Base-by-base conservation (phyloP, 768 basidiomycete genomes). In the Lentinus brumalis region DNA sequence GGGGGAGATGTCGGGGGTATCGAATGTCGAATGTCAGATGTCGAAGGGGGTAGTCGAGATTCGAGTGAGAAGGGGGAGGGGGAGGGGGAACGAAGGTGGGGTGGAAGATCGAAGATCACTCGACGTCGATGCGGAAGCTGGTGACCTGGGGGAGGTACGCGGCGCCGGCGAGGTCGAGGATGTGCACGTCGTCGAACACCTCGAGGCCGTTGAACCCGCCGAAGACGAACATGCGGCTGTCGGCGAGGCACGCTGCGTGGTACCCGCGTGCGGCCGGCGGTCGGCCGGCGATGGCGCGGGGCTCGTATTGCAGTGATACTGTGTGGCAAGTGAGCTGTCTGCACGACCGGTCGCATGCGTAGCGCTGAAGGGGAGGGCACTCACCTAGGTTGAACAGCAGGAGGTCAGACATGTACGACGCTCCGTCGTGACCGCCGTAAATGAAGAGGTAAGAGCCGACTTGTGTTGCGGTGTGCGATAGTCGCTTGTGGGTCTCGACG, bases 361-460 rank as follows among this genome's bases (percentile, higher is more conserved):
- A 11, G 35, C 11, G 41, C 18, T 12, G 7, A 40, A n/a, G 9
- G 6, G 29, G 12, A n/a, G 31, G 59, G 6, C 11, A 90, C 93
- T 35, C 62, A 94, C 95, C 91, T 39, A 98, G 86, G 69, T 97
- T 95, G 74, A 94, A 94, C 5, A 92, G 77, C 16, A 93, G 78
- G 5, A 96, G 78, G 11, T 96, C 90, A 2, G 82, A 81, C 38
- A 78, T 81, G 71, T 97, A 97, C 50, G 86, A 77, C 11, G 76
- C 73, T 5, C 92, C 91, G 64, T 96, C 89, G 75, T 96, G 94
- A 2, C 96, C 96, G 0, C 94, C 95, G 46, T 88, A 79, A 56
- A 96, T 81, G 76, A 96, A 95, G 0, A 98, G 83, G 70, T 93
- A 96, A 1, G 92, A 94, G 32, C 96, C 94, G 15, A 98, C 91